Percentiles rank a stretch among this genome's conserved stretches.
These are phyloP conservation scores for Mortierella sp. DNA, from an alignment of 371 early-diverging fungal genomes.

Conservation along the genomic window DNA sequence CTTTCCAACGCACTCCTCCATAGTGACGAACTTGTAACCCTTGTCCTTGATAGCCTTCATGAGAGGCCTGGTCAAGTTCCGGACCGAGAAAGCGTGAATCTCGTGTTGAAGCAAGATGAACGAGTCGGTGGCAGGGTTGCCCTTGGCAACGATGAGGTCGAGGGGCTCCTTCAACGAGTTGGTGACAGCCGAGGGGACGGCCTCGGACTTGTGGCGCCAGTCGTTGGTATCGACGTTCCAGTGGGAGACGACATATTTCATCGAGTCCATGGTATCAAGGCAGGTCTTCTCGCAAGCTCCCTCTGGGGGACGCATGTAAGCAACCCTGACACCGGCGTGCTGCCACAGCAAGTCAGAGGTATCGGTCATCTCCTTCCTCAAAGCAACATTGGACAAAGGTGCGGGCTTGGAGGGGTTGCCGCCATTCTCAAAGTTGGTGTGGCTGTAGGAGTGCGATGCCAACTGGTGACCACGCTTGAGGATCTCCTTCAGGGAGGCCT, in stretches of 20 bases:
- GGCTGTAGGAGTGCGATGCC: constrained; percentile 69
- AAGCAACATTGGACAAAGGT: constrained; percentile 26
- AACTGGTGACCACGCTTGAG: constrained; percentile 60
- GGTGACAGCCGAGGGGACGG: constrained; percentile 7
- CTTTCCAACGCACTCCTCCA: constrained; percentile 59
- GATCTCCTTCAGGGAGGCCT: constrained; percentile 56
- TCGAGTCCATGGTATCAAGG: constrained; percentile 53
- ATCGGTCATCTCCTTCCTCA: constrained; percentile 31
- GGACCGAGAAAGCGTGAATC: constrained; percentile 59
- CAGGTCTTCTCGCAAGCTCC: constrained; percentile 55
- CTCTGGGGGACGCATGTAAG: constrained; percentile 63
- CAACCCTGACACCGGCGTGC: constrained; percentile 31
- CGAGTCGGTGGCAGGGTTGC: constrained; percentile 31
- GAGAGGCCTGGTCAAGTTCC: constrained; percentile 42
- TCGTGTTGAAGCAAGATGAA: constrained; percentile 57
- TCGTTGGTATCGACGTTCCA: constrained; percentile 71
- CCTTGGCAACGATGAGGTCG: constrained; percentile 22
- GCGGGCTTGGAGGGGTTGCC: too few species aligned
- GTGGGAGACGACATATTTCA: constrained; percentile 60
- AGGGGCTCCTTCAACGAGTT: constrained; percentile 39
- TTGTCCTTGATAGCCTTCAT: constrained; percentile 45
- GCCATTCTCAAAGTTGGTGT: constrained; percentile 50
- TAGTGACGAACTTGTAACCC: constrained; percentile 60
- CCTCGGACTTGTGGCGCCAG: constrained; percentile 39
- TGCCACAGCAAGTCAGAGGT: constrained; percentile 34